These are phyloP conservation scores for Penicillium sp. DNA, from an alignment of 2,329 filamentous ascomycete genomes.

Conservation along the genomic window DNA sequence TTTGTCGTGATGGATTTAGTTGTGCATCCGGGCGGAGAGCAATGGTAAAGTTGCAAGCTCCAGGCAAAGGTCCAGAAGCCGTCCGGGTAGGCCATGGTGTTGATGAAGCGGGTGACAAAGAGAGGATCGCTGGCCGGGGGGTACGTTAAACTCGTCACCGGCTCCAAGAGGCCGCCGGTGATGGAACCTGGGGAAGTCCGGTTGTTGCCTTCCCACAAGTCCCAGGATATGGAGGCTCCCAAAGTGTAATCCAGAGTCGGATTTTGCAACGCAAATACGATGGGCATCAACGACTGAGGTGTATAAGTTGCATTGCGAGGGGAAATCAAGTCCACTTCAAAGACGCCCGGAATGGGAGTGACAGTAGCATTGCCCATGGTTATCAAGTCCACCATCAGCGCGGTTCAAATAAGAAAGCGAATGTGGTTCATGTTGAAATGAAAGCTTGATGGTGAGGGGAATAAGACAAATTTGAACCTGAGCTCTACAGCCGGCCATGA, in stretches of 20 bases:
- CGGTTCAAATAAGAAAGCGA: too few relatives aligned
- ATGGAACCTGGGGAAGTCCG: background rate
- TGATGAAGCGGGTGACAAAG: background rate
- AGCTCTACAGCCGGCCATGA: too few relatives aligned
- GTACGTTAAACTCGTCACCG: background rate
- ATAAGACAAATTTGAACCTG: too few relatives aligned
- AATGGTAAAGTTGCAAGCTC: background rate
- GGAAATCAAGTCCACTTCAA: slow-evolving; percentile 7
- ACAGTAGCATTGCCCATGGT: too few relatives aligned
- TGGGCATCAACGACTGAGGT: background rate
- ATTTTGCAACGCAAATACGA: slow-evolving; percentile 5
- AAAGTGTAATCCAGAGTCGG: slow-evolving; percentile 1
- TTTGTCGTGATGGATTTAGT: background rate
- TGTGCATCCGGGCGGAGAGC: background rate
- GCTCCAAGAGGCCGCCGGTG: background rate
- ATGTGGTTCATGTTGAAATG: too few relatives aligned
- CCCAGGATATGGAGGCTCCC: background rate
- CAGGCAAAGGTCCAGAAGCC: background rate
- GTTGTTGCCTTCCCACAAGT: slow-evolving; percentile 1
- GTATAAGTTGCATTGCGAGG: slow-evolving; percentile 8
- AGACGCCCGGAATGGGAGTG: background rate
- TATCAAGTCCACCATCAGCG: too few relatives aligned
- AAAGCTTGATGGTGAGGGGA: too few relatives aligned
- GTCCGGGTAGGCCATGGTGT: slow-evolving; percentile 2
- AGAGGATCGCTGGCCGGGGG: background rate